Base-by-base conservation (phyloP, 768 basidiomycete species). In the Phlebiopsis flavidoalba region DNA sequence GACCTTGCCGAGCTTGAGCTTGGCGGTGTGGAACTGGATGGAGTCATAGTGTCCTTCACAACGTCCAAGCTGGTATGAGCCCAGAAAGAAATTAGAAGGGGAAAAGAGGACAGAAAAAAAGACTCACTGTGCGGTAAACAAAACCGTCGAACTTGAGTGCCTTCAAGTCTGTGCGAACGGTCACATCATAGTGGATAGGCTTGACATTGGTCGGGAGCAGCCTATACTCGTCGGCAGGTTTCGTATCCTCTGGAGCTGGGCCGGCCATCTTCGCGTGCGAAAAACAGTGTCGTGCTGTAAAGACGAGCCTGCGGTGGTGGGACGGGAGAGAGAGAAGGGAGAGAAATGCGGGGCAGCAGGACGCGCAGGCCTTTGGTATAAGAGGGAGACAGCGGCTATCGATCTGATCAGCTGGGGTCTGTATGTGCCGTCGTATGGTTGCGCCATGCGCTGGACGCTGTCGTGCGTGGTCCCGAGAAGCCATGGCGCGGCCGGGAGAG, bases 141-240 rank as follows among this genome's bases (percentile, higher is more conserved):
- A 86, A 79, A 47, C 96, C 96, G 47, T 83, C 77, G 71, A 94
- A 98, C 10, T 75, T 81, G 61, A 85, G 79, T n/a, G 79, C 79
- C 59, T 88, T 80, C 56, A 98, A 83, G 74, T 98, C 92, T 3
- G 93, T 95, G 68, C 83, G 84, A 70, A 95, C 75, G 50, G 84
- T 84, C 53, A 94, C 69, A 65, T 91, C 87, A 72, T 95, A 95
- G 70, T 94, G 91, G 7, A 73, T 80, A 12, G 91, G 87, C 66
- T 79, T 83, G 57, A 89, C 81, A 64, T 85, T 75, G 0, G 79
- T 78, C 19, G 89, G 89, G 57, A 93, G 81, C n/a, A n/a, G n/a
- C 66, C 90, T 85, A 67, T 83, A 73, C 36, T 69, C 65, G 48
- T 64, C 57, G 14, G 59, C 10, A 43, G 40, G 49, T 31, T 62